Percentiles rank a stretch among this genome's conserved stretches.
These are phyloP conservation scores for Xylariaceae sp. DNA, from an alignment of 2,329 filamentous ascomycete genomes.

Conservation along the genomic window DNA sequence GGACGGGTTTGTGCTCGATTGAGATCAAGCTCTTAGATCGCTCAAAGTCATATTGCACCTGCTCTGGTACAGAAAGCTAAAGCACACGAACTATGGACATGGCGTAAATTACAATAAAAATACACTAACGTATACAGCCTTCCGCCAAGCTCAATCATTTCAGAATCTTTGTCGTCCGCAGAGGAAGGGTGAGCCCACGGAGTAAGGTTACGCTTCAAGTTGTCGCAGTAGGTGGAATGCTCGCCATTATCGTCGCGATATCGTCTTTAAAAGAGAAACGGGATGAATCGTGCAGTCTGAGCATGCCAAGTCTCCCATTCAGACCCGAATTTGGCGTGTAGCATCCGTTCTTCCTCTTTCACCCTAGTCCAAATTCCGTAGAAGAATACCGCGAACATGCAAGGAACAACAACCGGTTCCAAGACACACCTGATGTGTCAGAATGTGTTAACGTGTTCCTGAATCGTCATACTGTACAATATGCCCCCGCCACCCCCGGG, in stretches of 20 bases:
- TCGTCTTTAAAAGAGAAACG: conserved; percentile 36
- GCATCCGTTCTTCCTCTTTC: conserved; percentile 49
- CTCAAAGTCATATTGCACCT: too few relatives aligned
- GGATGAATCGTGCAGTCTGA: conserved; percentile 48
- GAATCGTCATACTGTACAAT: background rate
- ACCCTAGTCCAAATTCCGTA: conserved; percentile 37
- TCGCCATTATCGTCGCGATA: background rate
- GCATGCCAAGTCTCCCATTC: conserved; percentile 50
- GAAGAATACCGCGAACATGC: conserved; percentile 25
- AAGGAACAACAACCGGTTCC: conserved; percentile 7
- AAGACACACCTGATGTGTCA: background rate
- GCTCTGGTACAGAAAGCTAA: too few relatives aligned
- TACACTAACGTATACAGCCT: too few relatives aligned
- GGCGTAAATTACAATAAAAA: too few relatives aligned
- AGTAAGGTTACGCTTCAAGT: too few relatives aligned
- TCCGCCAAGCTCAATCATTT: too few relatives aligned
- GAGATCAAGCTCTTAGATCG: too few relatives aligned
- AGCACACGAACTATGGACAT: too few relatives aligned
- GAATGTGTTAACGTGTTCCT: background rate
- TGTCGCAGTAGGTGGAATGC: background rate
- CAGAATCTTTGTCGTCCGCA: too few relatives aligned
- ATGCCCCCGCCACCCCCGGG: too few relatives aligned
- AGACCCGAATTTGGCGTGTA: conserved; percentile 43
- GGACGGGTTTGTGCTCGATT: too few relatives aligned
- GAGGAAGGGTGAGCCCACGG: too few relatives aligned